These are phyloP conservation scores for Eremothecium gossypii DNA, from an alignment of 1,139 yeast genomes.

Conservation along the genomic window DNA sequence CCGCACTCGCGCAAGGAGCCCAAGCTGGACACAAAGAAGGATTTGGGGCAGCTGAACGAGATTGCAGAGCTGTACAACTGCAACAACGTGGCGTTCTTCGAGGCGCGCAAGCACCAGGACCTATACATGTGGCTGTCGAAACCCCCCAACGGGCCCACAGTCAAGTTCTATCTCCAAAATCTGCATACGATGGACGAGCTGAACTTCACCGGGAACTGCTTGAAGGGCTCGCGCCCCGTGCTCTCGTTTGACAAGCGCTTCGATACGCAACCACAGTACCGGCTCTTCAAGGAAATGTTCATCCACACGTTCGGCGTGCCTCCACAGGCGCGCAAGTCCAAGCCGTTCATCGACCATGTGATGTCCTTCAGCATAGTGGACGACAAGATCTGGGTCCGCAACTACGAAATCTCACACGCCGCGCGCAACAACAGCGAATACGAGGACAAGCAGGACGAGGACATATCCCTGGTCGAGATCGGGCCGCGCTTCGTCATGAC, in stretches of 20 bases:
- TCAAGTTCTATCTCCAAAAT: slow-evolving; percentile 88
- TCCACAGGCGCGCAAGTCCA: slow-evolving; percentile 85
- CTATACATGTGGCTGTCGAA: slow-evolving; percentile 89
- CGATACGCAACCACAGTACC: slow-evolving; percentile 54
- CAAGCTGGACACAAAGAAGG: slow-evolving; percentile 87
- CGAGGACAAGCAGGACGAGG: slow-evolving; percentile 37
- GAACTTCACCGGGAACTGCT: slow-evolving; percentile 91
- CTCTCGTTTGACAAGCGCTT: slow-evolving; percentile 80
- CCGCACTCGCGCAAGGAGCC: slow-evolving; percentile 98
- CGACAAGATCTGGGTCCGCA: slow-evolving; percentile 91
- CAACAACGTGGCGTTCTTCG: slow-evolving; percentile 89
- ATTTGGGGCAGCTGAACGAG: slow-evolving; percentile 80
- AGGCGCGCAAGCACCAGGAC: slow-evolving; percentile 94
- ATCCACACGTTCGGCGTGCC: slow-evolving; percentile 92
- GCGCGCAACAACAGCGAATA: slow-evolving; percentile 42
- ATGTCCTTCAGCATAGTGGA: slow-evolving; percentile 89
- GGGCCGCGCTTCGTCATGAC: slow-evolving; percentile 97
- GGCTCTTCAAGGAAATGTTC: slow-evolving; percentile 75
- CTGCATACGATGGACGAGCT: slow-evolving; percentile 93
- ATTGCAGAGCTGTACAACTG: slow-evolving; percentile 96
- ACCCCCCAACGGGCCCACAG: slow-evolving; percentile 97
- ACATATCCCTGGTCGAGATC: slow-evolving; percentile 76
- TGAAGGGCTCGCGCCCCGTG: slow-evolving; percentile 93
- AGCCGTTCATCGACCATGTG: slow-evolving; percentile 93
- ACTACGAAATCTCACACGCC: slow-evolving; percentile 82